A percentile compares a stretch with the other conserved stretches of the same genome.
phyloP scores from a whole-genome alignment of 805 yeast species.

The Suhomyces emberorum region DNA sequence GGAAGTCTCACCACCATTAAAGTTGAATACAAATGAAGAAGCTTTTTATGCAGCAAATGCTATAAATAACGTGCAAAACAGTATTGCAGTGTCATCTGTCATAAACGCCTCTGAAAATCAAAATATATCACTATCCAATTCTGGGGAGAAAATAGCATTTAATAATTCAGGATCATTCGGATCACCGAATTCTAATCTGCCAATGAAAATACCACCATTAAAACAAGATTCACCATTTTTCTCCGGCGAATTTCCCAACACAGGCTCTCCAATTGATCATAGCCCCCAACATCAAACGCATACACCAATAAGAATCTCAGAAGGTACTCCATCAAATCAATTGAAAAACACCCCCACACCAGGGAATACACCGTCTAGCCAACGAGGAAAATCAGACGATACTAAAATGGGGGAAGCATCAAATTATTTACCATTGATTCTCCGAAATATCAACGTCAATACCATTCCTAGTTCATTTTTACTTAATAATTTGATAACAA shows the following conservation, averaged over 20 bases:
- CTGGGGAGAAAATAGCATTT: no score
- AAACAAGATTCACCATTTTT: constrained; percentile 20
- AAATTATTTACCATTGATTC: constrained; percentile 64
- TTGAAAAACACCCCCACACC: constrained; percentile 3
- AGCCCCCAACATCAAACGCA: constrained; percentile 1
- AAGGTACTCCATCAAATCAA: constrained; percentile 1
- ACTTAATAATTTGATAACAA: constrained; percentile 28
- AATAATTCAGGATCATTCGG: constrained; percentile 16
- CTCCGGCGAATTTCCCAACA: constrained; percentile 11
- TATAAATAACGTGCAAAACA: neutral
- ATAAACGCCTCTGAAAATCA: neutral
- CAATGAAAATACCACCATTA: constrained; percentile 10
- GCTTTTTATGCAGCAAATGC: neutral
- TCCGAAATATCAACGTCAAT: constrained; percentile 59
- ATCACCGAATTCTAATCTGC: constrained; percentile 14
- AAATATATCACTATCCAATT: no score
- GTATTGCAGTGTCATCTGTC: neutral
- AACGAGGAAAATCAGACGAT: constrained; percentile 1
- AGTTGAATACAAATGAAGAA: constrained; percentile 22
- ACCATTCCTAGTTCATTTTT: constrained; percentile 58
- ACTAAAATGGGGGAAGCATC: constrained; percentile 34
- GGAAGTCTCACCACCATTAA: constrained; percentile 24
- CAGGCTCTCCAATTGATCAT: constrained; percentile 17
- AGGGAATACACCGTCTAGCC: neutral
- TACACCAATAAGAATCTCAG: neutral